A percentile compares a stretch with the other conserved stretches of the same genome.
Evolutionary conservation across 108 stramenopile genomes (phyloP).

Genomic region (Cyclotella kingstonii): DNA sequence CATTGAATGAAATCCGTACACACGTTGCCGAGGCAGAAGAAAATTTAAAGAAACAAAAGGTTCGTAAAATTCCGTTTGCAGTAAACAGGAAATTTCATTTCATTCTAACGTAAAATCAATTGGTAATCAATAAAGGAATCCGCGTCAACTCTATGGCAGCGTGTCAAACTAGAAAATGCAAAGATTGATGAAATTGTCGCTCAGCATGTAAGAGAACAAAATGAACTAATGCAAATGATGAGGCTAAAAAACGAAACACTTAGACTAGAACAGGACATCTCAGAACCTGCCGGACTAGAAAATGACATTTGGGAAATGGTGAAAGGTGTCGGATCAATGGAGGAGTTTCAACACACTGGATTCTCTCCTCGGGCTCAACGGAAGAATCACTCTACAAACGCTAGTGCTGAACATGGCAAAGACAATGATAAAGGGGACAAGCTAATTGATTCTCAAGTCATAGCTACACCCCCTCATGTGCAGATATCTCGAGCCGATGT

Average conservation of each 20-base stretch:
- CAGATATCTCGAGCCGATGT: constrained; percentile 50
- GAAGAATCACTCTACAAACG: constrained; percentile 2
- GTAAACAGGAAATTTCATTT: neutral
- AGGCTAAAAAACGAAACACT: constrained; percentile 36
- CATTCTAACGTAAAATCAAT: too few relatives aligned
- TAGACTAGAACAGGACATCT: neutral
- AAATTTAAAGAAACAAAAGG: constrained; percentile 33
- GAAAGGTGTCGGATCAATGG: constrained; percentile 53
- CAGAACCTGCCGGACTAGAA: neutral
- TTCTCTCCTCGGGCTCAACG: constrained; percentile 30
- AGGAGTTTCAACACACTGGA: constrained; percentile 67
- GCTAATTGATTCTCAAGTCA: constrained; percentile 1
- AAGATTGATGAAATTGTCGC: constrained; percentile 36
- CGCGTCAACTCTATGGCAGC: constrained; percentile 49
- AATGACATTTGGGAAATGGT: constrained; percentile 69
- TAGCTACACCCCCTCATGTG: constrained; percentile 3
- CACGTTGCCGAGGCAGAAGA: constrained; percentile 49
- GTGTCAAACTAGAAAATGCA: constrained; percentile 53
- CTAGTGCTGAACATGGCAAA: neutral
- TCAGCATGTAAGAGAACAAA: constrained; percentile 35
- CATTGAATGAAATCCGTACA: constrained; percentile 42
- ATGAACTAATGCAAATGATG: constrained; percentile 32
- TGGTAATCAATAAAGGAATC: constrained; percentile 43
- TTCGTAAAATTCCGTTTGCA: neutral
- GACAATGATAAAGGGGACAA: constrained; percentile 6